These are phyloP conservation scores for Lasiodiplodia theobromae DNA, from an alignment of 2,329 filamentous ascomycete species.

Conservation along the genomic window DNA sequence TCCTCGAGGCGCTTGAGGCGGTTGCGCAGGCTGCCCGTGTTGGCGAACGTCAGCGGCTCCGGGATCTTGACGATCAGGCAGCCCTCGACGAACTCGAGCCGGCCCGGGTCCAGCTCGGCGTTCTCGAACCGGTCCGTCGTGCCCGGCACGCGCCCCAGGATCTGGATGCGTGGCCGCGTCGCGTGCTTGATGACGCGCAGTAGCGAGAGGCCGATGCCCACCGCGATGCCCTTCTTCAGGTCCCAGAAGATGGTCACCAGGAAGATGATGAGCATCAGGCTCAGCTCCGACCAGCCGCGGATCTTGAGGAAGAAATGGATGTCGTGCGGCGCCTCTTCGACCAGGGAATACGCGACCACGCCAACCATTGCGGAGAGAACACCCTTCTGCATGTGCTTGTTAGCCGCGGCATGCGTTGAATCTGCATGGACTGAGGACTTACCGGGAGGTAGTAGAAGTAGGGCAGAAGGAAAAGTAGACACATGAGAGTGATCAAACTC, in stretches of 20 bases:
- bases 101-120: slow-evolving; percentile 74
- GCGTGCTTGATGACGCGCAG: slow-evolving; percentile 89
- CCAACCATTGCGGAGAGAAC: slow-evolving; percentile 94
- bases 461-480: slow-evolving; percentile 81
- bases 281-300: slow-evolving; percentile 83
- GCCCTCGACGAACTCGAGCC: slow-evolving; percentile 87
- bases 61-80: slow-evolving; percentile 97
- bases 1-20: slow-evolving; percentile 83
- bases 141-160: slow-evolving; percentile 85
- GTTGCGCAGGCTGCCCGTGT: slow-evolving; percentile 89
- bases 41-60: slow-evolving; percentile 94
- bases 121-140: slow-evolving; percentile 82
- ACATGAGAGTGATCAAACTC: slow-evolving; percentile 80
- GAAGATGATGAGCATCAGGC: slow-evolving; percentile 90
- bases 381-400: slow-evolving; percentile 70
- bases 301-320: slow-evolving; percentile 88
- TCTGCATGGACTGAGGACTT: slow-evolving; percentile 49
- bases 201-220: slow-evolving; percentile 89
- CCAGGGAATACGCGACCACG: slow-evolving; percentile 90
- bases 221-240: slow-evolving; percentile 88
- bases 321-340: slow-evolving; percentile 95
- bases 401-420: neutral
- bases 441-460: slow-evolving; percentile 97
- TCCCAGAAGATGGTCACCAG: slow-evolving; percentile 94
- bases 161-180: slow-evolving; percentile 93